Base-by-base conservation (phyloP, 2,329 filamentous ascomycete genomes). In the Pseudocercospora crystallina region DNA sequence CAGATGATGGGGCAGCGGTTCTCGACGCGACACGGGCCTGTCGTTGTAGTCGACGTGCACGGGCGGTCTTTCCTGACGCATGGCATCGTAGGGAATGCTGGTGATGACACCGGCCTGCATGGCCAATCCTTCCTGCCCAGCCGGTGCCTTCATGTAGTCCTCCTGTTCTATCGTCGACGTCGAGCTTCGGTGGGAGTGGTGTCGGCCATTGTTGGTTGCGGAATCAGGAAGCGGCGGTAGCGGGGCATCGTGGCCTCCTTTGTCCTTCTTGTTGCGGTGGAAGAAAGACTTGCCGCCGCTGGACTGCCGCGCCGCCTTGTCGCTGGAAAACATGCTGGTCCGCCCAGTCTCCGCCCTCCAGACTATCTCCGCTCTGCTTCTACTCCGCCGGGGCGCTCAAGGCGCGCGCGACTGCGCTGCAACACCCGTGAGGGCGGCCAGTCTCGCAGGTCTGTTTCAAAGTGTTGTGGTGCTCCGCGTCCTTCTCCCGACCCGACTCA, bases 271-370 rank as follows among this genome's bases (percentile, higher is more conserved):
- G 64, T 78, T 68, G 67, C 90, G 83, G 65, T 89, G 90, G 76
- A 96, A 96, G 77, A 96, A 90, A 57, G 86, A 89, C 69, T 86
- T 86, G 68, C 83, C 81, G 68, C 84, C 86, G 66, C 89, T 90
- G 59, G 87, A 90, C 77, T 92, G 87, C 72, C 88, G 84, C 65
- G 86, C 80, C 76, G 91, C 90, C 76, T 89, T 86, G 76, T 86
- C 79, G 53, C 57, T 60, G 41, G 67, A 69, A 56, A 68, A 69
- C 67, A 69, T 69, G 55, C 44, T 53, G 45, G 42, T 8, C 14
- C 17, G 36, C 29, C 15, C 39, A 12, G 17, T 8, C 34, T 13
- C 15, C 41, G 36, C 41, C 26, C 34, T 34, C 15, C n/a, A 31
- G 20, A n/a, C 14, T 37, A 31, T 37, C 26, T 26, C 15, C 35